Evolutionary conservation across 2,329 filamentous ascomycete genomes (phyloP), one percentile per base, ranked within the genome.

Genomic region (Aspergillus caelatus): DNA sequence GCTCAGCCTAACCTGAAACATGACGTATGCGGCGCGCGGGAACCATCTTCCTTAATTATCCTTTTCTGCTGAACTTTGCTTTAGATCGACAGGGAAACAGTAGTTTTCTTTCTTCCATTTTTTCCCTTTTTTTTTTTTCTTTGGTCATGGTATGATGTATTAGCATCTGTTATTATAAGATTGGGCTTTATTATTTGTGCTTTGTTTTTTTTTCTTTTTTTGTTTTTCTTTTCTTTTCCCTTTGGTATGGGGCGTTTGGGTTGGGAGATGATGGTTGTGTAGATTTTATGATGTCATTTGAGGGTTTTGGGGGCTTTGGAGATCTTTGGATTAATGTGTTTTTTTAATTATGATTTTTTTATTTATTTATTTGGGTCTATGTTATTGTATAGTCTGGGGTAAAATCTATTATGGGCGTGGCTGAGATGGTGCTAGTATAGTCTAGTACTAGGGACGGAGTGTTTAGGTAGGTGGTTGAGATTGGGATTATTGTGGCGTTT

Each of bases 11-110:
- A 7, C 52, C 45, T 45, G 58, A 65, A 62, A 60, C 58, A 67
- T 69, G 67, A 69, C 67, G 67, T 69, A 63, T 67, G 65, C 67
- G 65, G 67, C 67, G 63, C 60, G 54, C 58, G 59, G 48, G 48
- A 52, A 26, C 28, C 23, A n/a, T 52, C 48, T 5, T 32, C 26
- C 19, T 48, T 48, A 32, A 45, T 50, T 54, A 39, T 28, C 21
- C 52, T 55, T 56, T 57, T 34, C 5, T n/a, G 32, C 32, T 11
- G 10, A 34, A 34, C 32, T 10, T 57, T 34, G 34, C 34, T 36
- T 7, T 14, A 30, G 46, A 50, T 50, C 46, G 46, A 50, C 46
- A 30, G 46, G 46, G 46, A 16, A 36, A 16, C 7, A 16, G 34
- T 14, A 16, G 14, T 11, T 11, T 23, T 48, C 12, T 8, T 14